Evolutionary conservation across 306 rosid genomes (phyloP).

Genomic region (Casuarina cunninghamiana): DNA sequence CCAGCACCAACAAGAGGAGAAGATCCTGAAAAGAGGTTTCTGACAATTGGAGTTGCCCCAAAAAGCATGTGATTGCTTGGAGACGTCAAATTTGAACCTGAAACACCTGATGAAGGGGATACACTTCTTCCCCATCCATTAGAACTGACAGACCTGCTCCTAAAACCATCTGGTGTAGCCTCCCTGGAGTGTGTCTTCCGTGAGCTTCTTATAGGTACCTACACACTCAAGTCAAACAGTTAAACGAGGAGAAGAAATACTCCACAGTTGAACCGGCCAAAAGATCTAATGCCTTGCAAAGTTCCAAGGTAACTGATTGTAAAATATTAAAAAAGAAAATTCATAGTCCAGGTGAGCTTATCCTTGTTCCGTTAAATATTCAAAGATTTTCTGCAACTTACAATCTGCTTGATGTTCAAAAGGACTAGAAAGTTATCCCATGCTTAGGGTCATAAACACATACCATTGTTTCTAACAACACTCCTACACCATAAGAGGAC

Average conservation of each 20-base stretch:
- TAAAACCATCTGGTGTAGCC: conserved; percentile 58
- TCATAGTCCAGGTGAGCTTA: background rate
- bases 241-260: conserved; percentile 14
- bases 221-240: conserved; percentile 24
- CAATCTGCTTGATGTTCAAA: conserved; percentile 3
- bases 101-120: conserved; percentile 57
- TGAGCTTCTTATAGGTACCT: conserved; percentile 62
- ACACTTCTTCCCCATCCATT: conserved; percentile 66
- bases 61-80: conserved; percentile 32
- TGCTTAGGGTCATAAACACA: background rate
- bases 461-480: background rate
- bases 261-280: background rate
- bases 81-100: conserved; percentile 45
- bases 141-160: conserved; percentile 52
- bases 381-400: background rate
- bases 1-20: conserved; percentile 50
- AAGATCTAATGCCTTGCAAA: background rate
- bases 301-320: background rate
- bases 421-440: background rate
- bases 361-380: background rate
- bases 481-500: background rate
- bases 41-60: conserved; percentile 36
- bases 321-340: background rate
- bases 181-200: conserved; percentile 60
- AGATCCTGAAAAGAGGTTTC: conserved; percentile 63